phyloP scores from a whole-genome alignment of 2,329 filamentous ascomycete genomes.

The Phaeosphaeriaceae sp. region DNA sequence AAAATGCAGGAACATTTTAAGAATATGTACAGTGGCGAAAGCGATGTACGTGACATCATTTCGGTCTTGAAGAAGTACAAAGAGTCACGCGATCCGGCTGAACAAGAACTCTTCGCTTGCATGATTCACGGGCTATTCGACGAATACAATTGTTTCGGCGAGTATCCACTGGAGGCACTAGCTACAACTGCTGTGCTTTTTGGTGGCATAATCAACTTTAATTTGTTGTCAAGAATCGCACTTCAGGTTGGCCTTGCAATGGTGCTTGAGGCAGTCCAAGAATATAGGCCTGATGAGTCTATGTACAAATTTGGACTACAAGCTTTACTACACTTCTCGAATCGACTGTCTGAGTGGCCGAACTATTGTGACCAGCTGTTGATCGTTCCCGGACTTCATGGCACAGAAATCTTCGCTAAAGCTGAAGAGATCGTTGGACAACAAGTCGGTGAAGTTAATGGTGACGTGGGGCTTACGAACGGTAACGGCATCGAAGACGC shows the following conservation, averaged over 20 bases:
- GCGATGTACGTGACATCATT: conserved; percentile 85
- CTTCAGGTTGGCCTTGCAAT: conserved; percentile 94
- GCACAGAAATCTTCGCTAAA: conserved; percentile 82
- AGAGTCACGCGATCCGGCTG: conserved; percentile 78
- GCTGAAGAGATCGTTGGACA: conserved; percentile 80
- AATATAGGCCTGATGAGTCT: conserved; percentile 79
- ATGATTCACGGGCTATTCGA: conserved; percentile 99
- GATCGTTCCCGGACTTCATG: conserved; percentile 79
- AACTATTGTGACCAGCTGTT: conserved; percentile 87
- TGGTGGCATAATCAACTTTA: conserved; percentile 93
- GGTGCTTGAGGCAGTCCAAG: conserved; percentile 94
- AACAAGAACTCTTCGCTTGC: conserved; percentile 95
- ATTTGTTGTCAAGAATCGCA: conserved; percentile 86
- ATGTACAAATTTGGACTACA: conserved; percentile 99
- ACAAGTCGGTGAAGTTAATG: conserved; percentile 65
- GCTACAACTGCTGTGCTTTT: conserved; percentile 96
- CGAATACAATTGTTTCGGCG: conserved; percentile 92
- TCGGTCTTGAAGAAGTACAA: conserved; percentile 87
- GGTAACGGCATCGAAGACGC: conserved; percentile 70
- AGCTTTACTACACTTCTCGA: conserved; percentile 85
- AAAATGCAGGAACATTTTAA: conserved; percentile 99
- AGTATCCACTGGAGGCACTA: conserved; percentile 94
- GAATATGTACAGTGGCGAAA: conserved; percentile 93
- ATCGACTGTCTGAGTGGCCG: conserved; percentile 90
- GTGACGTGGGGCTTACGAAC: conserved; percentile 65